Evolutionary conservation across 139 green algal species (phyloP).

Genomic region (Ettlia oleoabundans): DNA sequence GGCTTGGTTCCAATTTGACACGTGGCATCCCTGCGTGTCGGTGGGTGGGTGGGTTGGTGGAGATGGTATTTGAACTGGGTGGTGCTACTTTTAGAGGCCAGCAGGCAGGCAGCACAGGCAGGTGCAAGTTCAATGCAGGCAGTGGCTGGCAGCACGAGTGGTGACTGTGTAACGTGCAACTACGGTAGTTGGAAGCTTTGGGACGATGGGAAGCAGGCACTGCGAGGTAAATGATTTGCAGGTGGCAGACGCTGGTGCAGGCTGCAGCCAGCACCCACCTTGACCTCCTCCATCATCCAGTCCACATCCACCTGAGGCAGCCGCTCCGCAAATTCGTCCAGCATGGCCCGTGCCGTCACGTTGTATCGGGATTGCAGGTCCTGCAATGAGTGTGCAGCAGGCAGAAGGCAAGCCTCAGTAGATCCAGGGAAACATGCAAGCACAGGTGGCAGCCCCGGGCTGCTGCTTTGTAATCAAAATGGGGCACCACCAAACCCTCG

Average conservation of each 20-base stretch:
- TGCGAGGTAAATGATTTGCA: no score
- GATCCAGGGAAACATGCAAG: no score
- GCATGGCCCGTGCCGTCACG: neutral
- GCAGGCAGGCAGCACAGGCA: neutral
- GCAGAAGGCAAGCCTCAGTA: no score
- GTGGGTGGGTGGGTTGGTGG: neutral
- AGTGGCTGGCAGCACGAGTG: neutral
- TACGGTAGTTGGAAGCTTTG: no score
- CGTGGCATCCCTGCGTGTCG: conserved; percentile 10
- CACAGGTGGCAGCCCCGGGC: neutral
- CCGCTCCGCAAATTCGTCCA: neutral
- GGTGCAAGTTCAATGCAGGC: neutral
- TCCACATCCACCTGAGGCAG: neutral
- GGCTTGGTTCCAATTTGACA: neutral
- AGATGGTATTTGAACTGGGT: no score
- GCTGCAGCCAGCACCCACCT: neutral
- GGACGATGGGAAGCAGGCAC: no score
- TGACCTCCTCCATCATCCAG: neutral
- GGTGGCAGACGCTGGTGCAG: no score
- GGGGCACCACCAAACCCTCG: no score
- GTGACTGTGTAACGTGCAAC: no score
- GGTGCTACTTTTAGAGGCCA: no score
- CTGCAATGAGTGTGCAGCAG: neutral
- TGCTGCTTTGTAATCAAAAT: no score
- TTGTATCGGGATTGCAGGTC: conserved; percentile 18